Base-by-base conservation (phyloP, 73 alveolate genomes). In the Loxodes magnus region DNA sequence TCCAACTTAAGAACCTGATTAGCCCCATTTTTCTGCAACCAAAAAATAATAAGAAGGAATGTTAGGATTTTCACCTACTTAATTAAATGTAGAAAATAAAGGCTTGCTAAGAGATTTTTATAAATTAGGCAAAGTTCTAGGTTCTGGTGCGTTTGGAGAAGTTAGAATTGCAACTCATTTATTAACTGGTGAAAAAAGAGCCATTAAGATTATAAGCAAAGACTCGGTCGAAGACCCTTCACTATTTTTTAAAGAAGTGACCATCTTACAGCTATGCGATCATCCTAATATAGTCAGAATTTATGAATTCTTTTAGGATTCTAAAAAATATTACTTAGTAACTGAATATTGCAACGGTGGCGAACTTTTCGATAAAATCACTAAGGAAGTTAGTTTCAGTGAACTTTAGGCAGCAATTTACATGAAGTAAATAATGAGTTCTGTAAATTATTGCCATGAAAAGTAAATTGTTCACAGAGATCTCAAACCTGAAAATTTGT, bases 401-500 rank as follows among this genome's bases (percentile, higher is more conserved):
- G 96, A 84, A 73, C 63, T 64, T 51, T 58, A 55, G 48, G 96
- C 82, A 9, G 85, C 86, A 2, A 60, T 48, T 30, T 65, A 77
- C 6, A 64, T 84, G 41, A 66, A 69, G 53, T 79, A 84, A 60
- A 68, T 84, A 0, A 60, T 84, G 35, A 56, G 79, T 29, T 92
- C 90, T 25, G 64, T 84, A 4, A 64, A 78, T 1, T 83, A 84
- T 56, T 84, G 92, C 57, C 96, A 84, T 56, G 52, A 66, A 33
- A 78, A 70, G 42, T 74, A 74, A 34, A 75, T 84, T 14, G 75
- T 85, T 33, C 92, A 84, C 62, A 84, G 96, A 51, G 96, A 84
- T 65, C 56, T 84, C 53, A 84, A 84, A 51, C 96, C 96, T 41
- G 96, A 84, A 56, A 84, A 84, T 67, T 54, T 84, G 22, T 68